These are phyloP conservation scores for Blepharisma japonicum DNA, from an alignment of 73 alveolate genomes.

Conservation along the genomic window DNA sequence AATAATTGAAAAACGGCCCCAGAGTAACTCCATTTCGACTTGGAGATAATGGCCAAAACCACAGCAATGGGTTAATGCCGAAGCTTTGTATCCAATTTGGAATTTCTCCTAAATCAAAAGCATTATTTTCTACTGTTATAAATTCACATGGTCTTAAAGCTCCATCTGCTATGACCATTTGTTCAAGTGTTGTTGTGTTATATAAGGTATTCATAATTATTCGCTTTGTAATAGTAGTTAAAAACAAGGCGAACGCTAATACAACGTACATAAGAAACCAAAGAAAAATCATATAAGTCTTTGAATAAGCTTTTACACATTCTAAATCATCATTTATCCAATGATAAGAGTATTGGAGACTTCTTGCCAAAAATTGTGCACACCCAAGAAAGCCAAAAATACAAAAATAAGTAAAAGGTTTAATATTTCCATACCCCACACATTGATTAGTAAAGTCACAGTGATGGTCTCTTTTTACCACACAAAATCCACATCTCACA, in stretches of 20 bases:
- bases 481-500: background rate
- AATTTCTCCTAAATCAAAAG: slow-evolving; percentile 1
- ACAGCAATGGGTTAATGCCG: slow-evolving; percentile 4
- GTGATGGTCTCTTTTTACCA: background rate
- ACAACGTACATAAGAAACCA: too few species aligned
- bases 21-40: background rate
- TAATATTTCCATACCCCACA: background rate
- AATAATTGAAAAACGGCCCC: background rate
- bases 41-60: background rate
- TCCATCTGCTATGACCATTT: too few species aligned
- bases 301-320: too few species aligned
- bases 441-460: background rate
- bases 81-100: background rate
- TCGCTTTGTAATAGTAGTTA: too few species aligned
- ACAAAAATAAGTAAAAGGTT: background rate
- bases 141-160: too few species aligned
- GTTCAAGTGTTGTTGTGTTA: too few species aligned
- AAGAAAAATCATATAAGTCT: too few species aligned
- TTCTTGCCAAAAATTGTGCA: background rate
- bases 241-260: too few species aligned
- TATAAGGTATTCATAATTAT: too few species aligned
- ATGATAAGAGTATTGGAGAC: background rate
- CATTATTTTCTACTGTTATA: too few species aligned
- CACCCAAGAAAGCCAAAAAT: slow-evolving; percentile 21
- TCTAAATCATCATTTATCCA: too few species aligned